Evolutionary conservation across 495 filamentous ascomycete species (phyloP).

Genomic region (Xanthoparmelia taractica): DNA sequence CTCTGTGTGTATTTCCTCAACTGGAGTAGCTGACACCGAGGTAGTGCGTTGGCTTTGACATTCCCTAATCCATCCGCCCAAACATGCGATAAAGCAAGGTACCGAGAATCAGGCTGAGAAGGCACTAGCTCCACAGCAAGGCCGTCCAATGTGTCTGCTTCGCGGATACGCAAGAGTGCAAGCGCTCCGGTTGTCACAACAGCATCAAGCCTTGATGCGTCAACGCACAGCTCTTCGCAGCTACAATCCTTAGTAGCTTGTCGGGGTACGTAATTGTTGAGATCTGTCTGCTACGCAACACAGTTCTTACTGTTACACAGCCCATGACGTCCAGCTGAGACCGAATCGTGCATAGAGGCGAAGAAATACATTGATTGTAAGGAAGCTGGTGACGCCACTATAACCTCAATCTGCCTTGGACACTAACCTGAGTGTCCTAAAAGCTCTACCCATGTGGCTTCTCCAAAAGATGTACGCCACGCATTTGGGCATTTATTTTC

Average conservation of each 20-base stretch:
- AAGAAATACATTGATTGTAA: conserved; percentile 15
- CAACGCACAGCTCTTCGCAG: conserved; percentile 5
- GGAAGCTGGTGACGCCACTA: background rate
- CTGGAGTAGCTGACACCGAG: conserved; percentile 17
- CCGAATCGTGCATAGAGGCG: background rate
- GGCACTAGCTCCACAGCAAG: background rate
- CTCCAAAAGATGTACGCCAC: conserved; percentile 2
- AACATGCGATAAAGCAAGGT: conserved; percentile 28
- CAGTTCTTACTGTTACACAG: conserved; percentile 3
- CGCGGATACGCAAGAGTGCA: conserved; percentile 9
- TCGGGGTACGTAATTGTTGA: conserved; percentile 7
- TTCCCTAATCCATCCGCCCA: conserved; percentile 25
- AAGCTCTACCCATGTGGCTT: background rate
- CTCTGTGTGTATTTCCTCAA: background rate
- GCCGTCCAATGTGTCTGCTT: background rate
- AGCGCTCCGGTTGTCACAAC: conserved; percentile 7
- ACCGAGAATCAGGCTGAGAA: background rate
- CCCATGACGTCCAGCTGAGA: conserved; percentile 5
- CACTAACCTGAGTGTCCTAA: conserved; percentile 11
- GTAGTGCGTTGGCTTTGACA: conserved; percentile 15
- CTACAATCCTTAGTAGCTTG: conserved; percentile 1
- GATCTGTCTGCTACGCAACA: conserved; percentile 4
- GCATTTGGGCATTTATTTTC: conserved; percentile 14
- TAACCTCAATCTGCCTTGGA: background rate
- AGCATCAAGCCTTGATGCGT: background rate